phyloP scores from a whole-genome alignment of 2,329 filamentous ascomycete species.

The Fusarium nematophilum region DNA sequence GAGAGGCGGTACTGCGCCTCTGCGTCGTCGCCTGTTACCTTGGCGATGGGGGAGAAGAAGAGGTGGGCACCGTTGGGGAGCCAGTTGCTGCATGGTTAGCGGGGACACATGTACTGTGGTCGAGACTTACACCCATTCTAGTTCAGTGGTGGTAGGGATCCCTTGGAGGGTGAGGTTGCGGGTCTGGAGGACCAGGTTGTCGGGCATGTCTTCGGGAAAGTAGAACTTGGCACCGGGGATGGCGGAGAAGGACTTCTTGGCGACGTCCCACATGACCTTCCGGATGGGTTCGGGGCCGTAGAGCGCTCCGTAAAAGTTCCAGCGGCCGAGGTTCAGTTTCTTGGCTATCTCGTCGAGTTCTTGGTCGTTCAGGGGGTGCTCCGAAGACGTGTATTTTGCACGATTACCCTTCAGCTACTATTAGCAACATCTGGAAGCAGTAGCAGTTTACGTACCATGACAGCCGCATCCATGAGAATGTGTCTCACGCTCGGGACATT shows the following conservation, averaged over 20 bases:
- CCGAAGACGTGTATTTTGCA: slow-evolving; percentile 18
- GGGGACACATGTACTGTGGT: not conserved
- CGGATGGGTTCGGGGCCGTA: slow-evolving; percentile 34
- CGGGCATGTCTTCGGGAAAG: slow-evolving; percentile 33
- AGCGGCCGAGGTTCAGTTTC: slow-evolving; percentile 33
- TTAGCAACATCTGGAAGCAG: no score
- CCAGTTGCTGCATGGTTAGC: slow-evolving; percentile 18
- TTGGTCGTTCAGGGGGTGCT: slow-evolving; percentile 13
- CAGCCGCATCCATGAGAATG: slow-evolving; percentile 35
- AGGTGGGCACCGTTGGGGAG: slow-evolving; percentile 36
- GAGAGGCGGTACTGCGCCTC: slow-evolving; percentile 28
- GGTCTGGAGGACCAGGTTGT: slow-evolving; percentile 30
- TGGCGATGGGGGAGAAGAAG: slow-evolving; percentile 39
- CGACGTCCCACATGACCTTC: slow-evolving; percentile 29
- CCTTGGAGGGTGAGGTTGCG: slow-evolving; percentile 30
- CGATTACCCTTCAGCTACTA: not conserved
- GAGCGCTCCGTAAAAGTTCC: slow-evolving; percentile 40
- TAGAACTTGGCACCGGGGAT: slow-evolving; percentile 38
- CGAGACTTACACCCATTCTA: slow-evolving; percentile 37
- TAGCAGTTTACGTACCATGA: slow-evolving; percentile 4
- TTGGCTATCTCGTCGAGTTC: slow-evolving; percentile 29
- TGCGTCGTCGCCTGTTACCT: slow-evolving; percentile 30
- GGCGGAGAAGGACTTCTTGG: slow-evolving; percentile 27
- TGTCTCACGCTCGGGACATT: slow-evolving; percentile 36
- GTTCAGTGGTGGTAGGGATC: slow-evolving; percentile 28